Evolutionary conservation across 495 filamentous ascomycete species (phyloP).

Genomic region (Tuber microsphaerosporum): DNA sequence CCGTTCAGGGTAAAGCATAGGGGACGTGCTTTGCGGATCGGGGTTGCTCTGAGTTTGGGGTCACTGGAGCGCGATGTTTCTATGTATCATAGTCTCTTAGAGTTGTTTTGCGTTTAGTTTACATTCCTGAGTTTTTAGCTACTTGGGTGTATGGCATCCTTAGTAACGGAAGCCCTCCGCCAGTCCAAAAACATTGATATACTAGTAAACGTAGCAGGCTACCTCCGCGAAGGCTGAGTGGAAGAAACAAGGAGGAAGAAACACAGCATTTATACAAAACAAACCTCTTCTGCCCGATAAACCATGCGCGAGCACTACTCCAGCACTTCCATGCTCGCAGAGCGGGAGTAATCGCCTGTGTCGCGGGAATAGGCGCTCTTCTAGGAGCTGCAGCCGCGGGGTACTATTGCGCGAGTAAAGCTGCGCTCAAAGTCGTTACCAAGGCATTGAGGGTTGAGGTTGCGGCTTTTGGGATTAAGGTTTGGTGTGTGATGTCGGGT

Average conservation of each 20-base stretch:
- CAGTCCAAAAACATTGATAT: conserved; percentile 45
- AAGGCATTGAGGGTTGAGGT: conserved; percentile 45
- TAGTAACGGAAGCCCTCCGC: conserved; percentile 37
- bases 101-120: no score
- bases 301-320: conserved; percentile 45
- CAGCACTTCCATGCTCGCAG: conserved; percentile 46
- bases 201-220: conserved; percentile 48
- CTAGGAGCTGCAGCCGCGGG: conserved; percentile 24
- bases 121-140: no score
- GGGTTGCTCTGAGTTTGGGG: no score
- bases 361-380: conserved; percentile 38
- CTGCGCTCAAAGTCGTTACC: conserved; percentile 43
- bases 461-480: conserved; percentile 45
- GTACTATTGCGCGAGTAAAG: conserved; percentile 47
- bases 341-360: conserved; percentile 43
- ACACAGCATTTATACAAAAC: conserved; percentile 42
- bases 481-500: conserved; percentile 47
- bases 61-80: no score
- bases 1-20: no score
- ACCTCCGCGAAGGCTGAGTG: conserved; percentile 43
- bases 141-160: no score
- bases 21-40: no score
- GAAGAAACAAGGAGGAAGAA: conserved; percentile 44
- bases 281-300: conserved; percentile 47
- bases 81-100: no score